These are phyloP conservation scores for Penicillium vulpinum DNA, from an alignment of 2,329 filamentous ascomycete species.

Conservation along the genomic window DNA sequence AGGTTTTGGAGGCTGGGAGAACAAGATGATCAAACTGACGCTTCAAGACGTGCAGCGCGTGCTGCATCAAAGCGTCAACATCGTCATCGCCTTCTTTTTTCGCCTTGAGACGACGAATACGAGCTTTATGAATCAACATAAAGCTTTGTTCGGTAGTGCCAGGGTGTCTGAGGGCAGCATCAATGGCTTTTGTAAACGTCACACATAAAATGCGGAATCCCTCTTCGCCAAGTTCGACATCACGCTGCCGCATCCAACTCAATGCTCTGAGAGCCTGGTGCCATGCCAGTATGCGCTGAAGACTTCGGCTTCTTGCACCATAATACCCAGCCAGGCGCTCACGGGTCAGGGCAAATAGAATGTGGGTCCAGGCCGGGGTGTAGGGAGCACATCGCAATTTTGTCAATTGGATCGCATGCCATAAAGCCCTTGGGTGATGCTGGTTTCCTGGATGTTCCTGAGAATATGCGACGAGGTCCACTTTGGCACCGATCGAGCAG, in stretches of 20 bases:
- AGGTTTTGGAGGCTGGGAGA: conserved; percentile 27
- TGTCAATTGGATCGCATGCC: conserved; percentile 41
- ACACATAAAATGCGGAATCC: conserved; percentile 40
- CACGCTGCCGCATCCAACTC: conserved; percentile 36
- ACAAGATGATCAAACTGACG: conserved; percentile 38
- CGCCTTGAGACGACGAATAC: background rate
- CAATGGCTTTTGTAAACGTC: conserved; percentile 38
- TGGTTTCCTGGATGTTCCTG: conserved; percentile 11
- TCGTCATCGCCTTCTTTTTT: conserved; percentile 8
- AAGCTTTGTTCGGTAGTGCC: conserved; percentile 30
- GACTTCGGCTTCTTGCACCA: conserved; percentile 21
- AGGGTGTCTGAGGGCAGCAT: conserved; percentile 31
- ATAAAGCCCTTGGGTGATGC: conserved; percentile 31
- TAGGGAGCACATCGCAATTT: conserved; percentile 30
- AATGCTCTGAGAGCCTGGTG: conserved; percentile 35
- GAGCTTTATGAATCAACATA: conserved; percentile 23
- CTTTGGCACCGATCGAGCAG: background rate
- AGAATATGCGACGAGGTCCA: conserved; percentile 24
- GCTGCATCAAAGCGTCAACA: conserved; percentile 33
- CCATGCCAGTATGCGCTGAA: conserved; percentile 41
- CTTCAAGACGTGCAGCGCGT: conserved; percentile 37
- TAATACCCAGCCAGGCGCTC: conserved; percentile 22
- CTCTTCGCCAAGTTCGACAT: conserved; percentile 32
- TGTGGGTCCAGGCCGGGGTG: conserved; percentile 37
- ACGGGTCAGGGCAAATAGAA: conserved; percentile 35